A percentile compares a stretch with the other conserved stretches of the same genome.
phyloP scores from a whole-genome alignment of 1,284 basidiomycete genomes.

The Malassezia psittaci region DNA sequence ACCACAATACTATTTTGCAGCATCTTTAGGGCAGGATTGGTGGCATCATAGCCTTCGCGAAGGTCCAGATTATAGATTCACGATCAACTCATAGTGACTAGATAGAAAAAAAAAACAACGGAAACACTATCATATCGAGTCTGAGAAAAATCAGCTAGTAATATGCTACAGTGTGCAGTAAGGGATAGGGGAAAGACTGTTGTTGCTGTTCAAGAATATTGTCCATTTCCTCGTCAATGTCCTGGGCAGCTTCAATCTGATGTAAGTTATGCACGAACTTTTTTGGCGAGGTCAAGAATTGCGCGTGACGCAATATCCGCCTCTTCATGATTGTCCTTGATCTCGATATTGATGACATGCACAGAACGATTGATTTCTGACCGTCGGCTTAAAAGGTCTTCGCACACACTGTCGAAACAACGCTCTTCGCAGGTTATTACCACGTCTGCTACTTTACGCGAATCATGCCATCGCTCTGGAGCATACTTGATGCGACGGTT shows the following conservation, averaged over 20 bases:
- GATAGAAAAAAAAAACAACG: too few species aligned
- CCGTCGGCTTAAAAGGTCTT: slow-evolving; percentile 78
- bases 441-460: slow-evolving; percentile 72
- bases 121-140: too few species aligned
- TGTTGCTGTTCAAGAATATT: slow-evolving; percentile 72
- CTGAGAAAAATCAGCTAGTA: slow-evolving; percentile 18
- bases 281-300: slow-evolving; percentile 73
- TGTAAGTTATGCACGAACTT: slow-evolving; percentile 4
- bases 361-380: slow-evolving; percentile 88
- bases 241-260: slow-evolving; percentile 73
- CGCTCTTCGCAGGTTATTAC: slow-evolving; percentile 99
- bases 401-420: slow-evolving; percentile 96
- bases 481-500: slow-evolving; percentile 84
- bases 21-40: too few species aligned
- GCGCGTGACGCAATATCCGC: slow-evolving; percentile 88
- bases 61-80: too few species aligned
- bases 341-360: slow-evolving; percentile 95
- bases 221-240: slow-evolving; percentile 85
- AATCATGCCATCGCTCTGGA: slow-evolving; percentile 94
- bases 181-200: slow-evolving; percentile 77
- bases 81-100: too few species aligned
- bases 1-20: too few species aligned
- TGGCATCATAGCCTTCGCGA: too few species aligned
- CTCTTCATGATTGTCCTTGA: slow-evolving; percentile 98
- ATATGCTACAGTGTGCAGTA: slow-evolving; percentile 64